A percentile compares a stretch with the other conserved stretches of the same genome.
phyloP scores from a whole-genome alignment of 2,329 filamentous ascomycete species.

The Westerdykella aurantiaca region DNA sequence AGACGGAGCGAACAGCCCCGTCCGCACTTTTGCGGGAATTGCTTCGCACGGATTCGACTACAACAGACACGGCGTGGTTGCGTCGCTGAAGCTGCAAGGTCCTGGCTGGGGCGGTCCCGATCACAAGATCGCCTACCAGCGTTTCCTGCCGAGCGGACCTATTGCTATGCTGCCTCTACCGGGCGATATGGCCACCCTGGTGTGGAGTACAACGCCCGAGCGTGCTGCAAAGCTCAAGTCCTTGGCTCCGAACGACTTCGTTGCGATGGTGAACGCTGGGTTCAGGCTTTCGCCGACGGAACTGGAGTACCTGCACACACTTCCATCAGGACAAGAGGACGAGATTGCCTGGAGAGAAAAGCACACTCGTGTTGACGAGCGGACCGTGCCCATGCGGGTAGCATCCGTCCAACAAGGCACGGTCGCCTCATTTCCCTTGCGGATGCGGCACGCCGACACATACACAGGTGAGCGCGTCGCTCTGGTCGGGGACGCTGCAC shows the following conservation, averaged over 20 bases:
- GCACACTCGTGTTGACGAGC: constrained; percentile 54
- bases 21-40: constrained; percentile 83
- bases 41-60: constrained; percentile 90
- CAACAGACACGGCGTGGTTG: constrained; percentile 80
- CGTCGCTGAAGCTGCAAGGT: constrained; percentile 69
- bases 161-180: constrained; percentile 88
- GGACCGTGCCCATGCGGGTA: constrained; percentile 58
- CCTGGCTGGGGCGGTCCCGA: constrained; percentile 35
- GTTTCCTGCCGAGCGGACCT: constrained; percentile 88
- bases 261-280: constrained; percentile 85
- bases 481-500: constrained; percentile 87
- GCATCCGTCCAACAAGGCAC: constrained; percentile 69
- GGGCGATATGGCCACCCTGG: constrained; percentile 73
- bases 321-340: constrained; percentile 49
- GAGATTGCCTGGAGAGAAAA: constrained; percentile 79
- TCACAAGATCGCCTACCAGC: constrained; percentile 79
- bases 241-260: constrained; percentile 66
- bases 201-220: constrained; percentile 87
- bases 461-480: constrained; percentile 89
- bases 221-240: constrained; percentile 75
- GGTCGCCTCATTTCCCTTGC: constrained; percentile 84
- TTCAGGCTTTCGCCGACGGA: constrained; percentile 78
- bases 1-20: constrained; percentile 91
- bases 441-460: constrained; percentile 86
- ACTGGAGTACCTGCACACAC: constrained; percentile 72